Base-by-base conservation (phyloP, 352 stramenopile genomes). In the Globisporangium cystogenes region DNA sequence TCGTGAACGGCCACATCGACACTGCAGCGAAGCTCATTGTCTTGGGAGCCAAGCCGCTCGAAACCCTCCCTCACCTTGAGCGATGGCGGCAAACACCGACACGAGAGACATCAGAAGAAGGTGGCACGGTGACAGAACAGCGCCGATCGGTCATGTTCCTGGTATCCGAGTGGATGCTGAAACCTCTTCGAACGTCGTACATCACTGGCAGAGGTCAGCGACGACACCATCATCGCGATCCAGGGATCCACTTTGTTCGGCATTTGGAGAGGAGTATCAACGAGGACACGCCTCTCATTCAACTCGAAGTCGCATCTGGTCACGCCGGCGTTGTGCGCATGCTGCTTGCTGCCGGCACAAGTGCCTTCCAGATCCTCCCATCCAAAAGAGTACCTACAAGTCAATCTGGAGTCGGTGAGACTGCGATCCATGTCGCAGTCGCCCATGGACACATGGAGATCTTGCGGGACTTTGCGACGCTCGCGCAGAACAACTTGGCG, bases 11-110 rank as follows among this genome's bases (percentile, higher is more conserved):
- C 1, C 74, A 87, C 40, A 46, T 65, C 8, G 54, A 86, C 37
- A 87, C 76, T 14, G 74, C 72, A 51, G 62, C 70, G 20, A 78
- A 79, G 31, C 62, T 87, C 20, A 54, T 87, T 8, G 76, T 86
- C 7, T 41, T 87, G 7, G 76, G 74, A 36, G 68, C 74, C 6
- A 55, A 72, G n/a, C 65, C 72, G 37, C 55, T 84, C 31, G 62
- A 79, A 18, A 68, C 65, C 14, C 51, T 87, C 11, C 74, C 72
- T 10, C 57, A 76, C 37, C 33, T 42, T 14, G 71, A 68, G 31
- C 64, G 20, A 49, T 3, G 51, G 29, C 36, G 40, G 18, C 65
- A 36, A 40, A 48, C 40, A 42, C n/a, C n/a, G n/a, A n/a, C n/a
- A n/a, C n/a, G n/a, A n/a, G n/a, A n/a, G n/a, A n/a, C n/a, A n/a